Base-by-base conservation (phyloP, 164 flowering plant species). In the Annona squamosa region DNA sequence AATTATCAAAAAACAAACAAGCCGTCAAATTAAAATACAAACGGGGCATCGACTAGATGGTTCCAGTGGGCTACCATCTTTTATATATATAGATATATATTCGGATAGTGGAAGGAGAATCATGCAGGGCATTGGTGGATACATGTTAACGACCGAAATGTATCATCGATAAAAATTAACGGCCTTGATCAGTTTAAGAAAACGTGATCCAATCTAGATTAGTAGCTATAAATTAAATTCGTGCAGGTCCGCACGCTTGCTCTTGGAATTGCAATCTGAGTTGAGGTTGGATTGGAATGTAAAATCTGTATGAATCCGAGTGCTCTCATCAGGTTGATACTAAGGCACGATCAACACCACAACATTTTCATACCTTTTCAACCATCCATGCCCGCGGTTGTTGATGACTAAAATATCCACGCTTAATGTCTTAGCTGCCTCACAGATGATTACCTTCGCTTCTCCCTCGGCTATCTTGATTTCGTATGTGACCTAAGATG, bases 391-490 rank as follows among this genome's bases (percentile, higher is more conserved):
- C 17, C 68, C 73, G 48, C 73, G 75, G 68, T 61, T 43, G 19
- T 72, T 76, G 18, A 77, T 72, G 42, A 73, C 73, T 52, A 77
- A 69, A 19, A 77, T 75, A 57, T 77, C 75, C 42, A 69, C 75
- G 3, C 56, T 26, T 1, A 73, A 73, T 73, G 48, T 62, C 45
- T 73, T 77, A 4, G 76, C 72, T 63, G 75, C 75, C 37, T 77
- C 75, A 18, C 79, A 77, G 47, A 77, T 77, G 37, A 72, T 68
- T 45, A 52, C 2, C 26, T 69, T 77, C 4, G 79, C 75, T 48
- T 72, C 79, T 37, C 79, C 79, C 19, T 10, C 70, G 68, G 63
- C 26, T 7, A 48, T 46, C 69, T 68, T 73, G 73, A 64, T 43
- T 48, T 77, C 79, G 69, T 72, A 77, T 2, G 75, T 61, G 17